phyloP scores from a whole-genome alignment of 2,329 filamentous ascomycete species.

The Macrophomina tecta region DNA sequence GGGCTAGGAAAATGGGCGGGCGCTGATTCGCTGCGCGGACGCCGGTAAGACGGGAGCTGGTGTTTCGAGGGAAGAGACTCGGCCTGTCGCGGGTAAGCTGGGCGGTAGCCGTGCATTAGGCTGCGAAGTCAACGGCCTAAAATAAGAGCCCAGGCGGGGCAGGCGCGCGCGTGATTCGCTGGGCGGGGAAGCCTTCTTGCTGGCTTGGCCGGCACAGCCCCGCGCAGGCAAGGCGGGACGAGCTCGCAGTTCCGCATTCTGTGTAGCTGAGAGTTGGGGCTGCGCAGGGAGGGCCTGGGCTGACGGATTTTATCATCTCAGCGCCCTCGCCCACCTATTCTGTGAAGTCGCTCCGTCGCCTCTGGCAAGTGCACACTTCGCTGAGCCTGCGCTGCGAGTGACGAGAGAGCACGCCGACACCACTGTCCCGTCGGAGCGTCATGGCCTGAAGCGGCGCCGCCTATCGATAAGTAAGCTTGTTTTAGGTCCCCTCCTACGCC shows the following conservation, averaged over 20 bases:
- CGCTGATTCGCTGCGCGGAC: constrained; percentile 15
- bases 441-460: constrained; percentile 14
- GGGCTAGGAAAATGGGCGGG: constrained; percentile 4
- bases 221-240: constrained; percentile 3
- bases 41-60: constrained; percentile 8
- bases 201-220: constrained; percentile 15
- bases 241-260: constrained; percentile 10
- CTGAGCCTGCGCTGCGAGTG: neutral
- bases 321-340: neutral
- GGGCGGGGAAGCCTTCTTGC: neutral
- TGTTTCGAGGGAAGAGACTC: constrained; percentile 13
- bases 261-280: constrained; percentile 26
- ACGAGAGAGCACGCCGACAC: neutral
- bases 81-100: constrained; percentile 14
- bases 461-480: constrained; percentile 26
- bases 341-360: neutral
- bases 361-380: neutral
- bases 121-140: neutral
- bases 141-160: constrained; percentile 14
- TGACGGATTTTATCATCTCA: constrained; percentile 11
- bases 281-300: constrained; percentile 12
- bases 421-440: neutral
- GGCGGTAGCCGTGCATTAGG: constrained; percentile 12
- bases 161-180: constrained; percentile 3
- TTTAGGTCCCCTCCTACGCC: constrained; percentile 7